A percentile compares a stretch with the other conserved stretches of the same genome.
These are phyloP conservation scores for Ophiostoma novo-ulmi DNA, from an alignment of 2,329 filamentous ascomycete species.

Conservation along the genomic window DNA sequence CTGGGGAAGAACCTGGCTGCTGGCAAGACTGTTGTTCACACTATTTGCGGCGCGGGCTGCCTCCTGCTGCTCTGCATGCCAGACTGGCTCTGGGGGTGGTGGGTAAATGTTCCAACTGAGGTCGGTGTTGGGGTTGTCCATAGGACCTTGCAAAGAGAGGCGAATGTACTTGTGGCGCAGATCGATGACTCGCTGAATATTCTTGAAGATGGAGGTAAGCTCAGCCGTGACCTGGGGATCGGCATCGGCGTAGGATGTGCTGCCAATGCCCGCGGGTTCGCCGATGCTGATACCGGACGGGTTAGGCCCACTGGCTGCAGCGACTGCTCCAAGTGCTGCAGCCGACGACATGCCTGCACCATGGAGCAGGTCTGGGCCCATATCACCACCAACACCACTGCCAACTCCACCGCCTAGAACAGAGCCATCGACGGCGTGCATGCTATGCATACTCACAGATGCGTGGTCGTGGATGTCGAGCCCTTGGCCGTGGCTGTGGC, in stretches of 20 bases:
- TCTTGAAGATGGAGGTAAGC: conserved; percentile 78
- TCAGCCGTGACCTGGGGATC: conserved; percentile 80
- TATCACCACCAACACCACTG: conserved; percentile 25
- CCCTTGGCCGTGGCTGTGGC: neutral
- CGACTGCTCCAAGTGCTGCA: conserved; percentile 14
- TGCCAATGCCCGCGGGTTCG: conserved; percentile 56
- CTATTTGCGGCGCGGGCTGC: conserved; percentile 36
- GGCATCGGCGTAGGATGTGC: conserved; percentile 62
- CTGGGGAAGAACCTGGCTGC: conserved; percentile 41
- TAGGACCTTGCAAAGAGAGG: conserved; percentile 73
- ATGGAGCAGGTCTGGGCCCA: conserved; percentile 27
- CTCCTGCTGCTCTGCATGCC: conserved; percentile 55
- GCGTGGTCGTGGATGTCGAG: conserved; percentile 18
- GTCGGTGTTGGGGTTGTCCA: conserved; percentile 84
- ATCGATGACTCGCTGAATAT: conserved; percentile 85
- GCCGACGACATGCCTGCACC: conserved; percentile 21
- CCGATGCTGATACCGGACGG: conserved; percentile 35
- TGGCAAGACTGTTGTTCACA: conserved; percentile 35
- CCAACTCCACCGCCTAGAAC: conserved; percentile 18
- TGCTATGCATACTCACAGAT: conserved; percentile 20
- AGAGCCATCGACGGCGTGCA: conserved; percentile 20
- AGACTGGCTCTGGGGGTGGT: conserved; percentile 83
- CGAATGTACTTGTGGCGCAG: conserved; percentile 82
- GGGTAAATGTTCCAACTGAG: conserved; percentile 85
- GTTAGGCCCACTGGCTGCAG: conserved; percentile 27